A percentile compares a stretch with the other conserved stretches of the same genome.
Evolutionary conservation across 345 rosid species (phyloP).

Genomic region (Erucastrum elatum): DNA sequence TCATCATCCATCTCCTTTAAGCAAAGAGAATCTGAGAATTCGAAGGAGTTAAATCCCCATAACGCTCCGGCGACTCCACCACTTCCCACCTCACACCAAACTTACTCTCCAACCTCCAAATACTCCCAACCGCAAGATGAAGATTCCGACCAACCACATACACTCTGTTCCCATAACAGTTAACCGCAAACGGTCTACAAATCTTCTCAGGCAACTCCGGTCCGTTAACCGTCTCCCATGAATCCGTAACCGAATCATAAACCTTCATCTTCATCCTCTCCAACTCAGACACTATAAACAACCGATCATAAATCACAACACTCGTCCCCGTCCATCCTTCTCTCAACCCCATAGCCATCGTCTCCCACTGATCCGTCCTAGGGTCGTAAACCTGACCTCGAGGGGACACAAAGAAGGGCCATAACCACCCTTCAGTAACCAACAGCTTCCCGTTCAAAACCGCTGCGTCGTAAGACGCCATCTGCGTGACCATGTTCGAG

Average conservation of each 20-base stretch:
- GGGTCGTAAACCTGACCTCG: constrained; percentile 92
- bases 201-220: constrained; percentile 83
- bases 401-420: constrained; percentile 85
- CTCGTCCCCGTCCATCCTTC: constrained; percentile 98
- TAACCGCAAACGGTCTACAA: constrained; percentile 82
- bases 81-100: constrained; percentile 73
- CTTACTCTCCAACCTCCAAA: constrained; percentile 42
- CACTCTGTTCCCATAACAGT: constrained; percentile 55
- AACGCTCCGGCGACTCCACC: constrained; percentile 59
- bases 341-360: constrained; percentile 70
- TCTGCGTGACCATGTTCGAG: constrained; percentile 68
- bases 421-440: constrained; percentile 92
- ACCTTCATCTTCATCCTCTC: constrained; percentile 95
- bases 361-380: constrained; percentile 64
- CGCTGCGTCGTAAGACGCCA: constrained; percentile 83
- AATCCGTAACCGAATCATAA: constrained; percentile 58
- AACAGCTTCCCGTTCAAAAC: constrained; percentile 79
- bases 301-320: constrained; percentile 63
- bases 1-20: constrained; percentile 32
- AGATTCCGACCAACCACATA: constrained; percentile 82
- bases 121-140: constrained; percentile 65
- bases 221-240: constrained; percentile 75
- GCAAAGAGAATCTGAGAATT: constrained; percentile 79
- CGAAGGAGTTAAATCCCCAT: constrained; percentile 71
- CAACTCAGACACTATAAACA: constrained; percentile 77